phyloP scores from a whole-genome alignment of 352 stramenopile species.

The Phytophthora palmivora region DNA sequence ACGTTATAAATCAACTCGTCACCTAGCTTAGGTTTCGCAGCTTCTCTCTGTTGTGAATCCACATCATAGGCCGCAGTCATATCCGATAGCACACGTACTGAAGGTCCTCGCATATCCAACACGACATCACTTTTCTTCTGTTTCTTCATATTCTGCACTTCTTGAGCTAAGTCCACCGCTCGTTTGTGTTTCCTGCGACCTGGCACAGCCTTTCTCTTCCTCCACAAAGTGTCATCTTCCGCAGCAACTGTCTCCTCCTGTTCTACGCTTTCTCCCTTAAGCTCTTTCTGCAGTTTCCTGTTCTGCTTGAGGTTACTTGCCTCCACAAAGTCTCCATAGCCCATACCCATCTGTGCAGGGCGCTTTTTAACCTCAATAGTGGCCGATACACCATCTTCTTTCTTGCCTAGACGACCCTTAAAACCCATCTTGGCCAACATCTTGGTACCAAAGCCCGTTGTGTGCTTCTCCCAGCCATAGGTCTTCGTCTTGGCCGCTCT shows the following conservation, averaged over 20 bases:
- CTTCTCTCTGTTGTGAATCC: slow-evolving; percentile 47
- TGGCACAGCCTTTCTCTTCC: slow-evolving; percentile 66
- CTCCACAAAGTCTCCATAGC: slow-evolving; percentile 95
- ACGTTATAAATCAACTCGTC: slow-evolving; percentile 94
- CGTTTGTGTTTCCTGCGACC: slow-evolving; percentile 60
- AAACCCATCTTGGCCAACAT: slow-evolving; percentile 98
- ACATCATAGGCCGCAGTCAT: slow-evolving; percentile 75
- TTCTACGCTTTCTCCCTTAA: slow-evolving; percentile 78
- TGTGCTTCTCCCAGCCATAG: slow-evolving; percentile 95
- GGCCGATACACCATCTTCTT: slow-evolving; percentile 92
- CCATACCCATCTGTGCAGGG: slow-evolving; percentile 92
- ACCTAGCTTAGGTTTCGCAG: slow-evolving; percentile 75
- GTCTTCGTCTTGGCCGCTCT: slow-evolving; percentile 36
- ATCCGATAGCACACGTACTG: slow-evolving; percentile 74
- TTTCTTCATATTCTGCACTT: slow-evolving; percentile 47
- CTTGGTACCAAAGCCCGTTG: slow-evolving; percentile 96
- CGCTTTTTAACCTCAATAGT: slow-evolving; percentile 95
- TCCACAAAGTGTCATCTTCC: slow-evolving; percentile 84
- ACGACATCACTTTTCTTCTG: slow-evolving; percentile 73
- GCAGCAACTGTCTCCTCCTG: slow-evolving; percentile 40
- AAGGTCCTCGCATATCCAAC: slow-evolving; percentile 90
- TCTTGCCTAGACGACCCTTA: slow-evolving; percentile 92
- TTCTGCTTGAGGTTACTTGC: slow-evolving; percentile 93
- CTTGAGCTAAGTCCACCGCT: slow-evolving; percentile 69
- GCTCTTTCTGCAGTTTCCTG: slow-evolving; percentile 91